These are phyloP conservation scores for Kwoniella europaea DNA, from an alignment of 768 basidiomycete genomes.

Conservation along the genomic window DNA sequence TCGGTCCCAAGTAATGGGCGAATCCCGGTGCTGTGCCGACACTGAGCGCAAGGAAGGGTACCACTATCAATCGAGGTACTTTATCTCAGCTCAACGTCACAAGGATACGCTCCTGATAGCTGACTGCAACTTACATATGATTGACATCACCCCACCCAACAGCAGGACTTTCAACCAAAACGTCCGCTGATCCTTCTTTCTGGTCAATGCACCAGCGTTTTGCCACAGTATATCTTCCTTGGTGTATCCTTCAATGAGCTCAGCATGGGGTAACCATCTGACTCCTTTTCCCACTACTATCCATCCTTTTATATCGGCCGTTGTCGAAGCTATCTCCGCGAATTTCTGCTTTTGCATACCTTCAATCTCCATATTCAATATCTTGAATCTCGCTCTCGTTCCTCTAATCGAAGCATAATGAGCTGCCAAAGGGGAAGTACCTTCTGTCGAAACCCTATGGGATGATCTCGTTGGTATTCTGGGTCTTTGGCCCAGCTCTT, in stretches of 20 bases:
- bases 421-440: slow-evolving; percentile 37
- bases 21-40: slow-evolving; percentile 74
- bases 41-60: slow-evolving; percentile 71
- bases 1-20: slow-evolving; percentile 72
- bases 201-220: slow-evolving; percentile 60
- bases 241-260: slow-evolving; percentile 76
- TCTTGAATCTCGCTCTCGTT: slow-evolving; percentile 73
- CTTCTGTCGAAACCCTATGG: slow-evolving; percentile 59
- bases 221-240: slow-evolving; percentile 85
- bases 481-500: background rate
- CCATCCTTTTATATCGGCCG: slow-evolving; percentile 69
- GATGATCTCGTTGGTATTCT: background rate
- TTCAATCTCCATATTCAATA: slow-evolving; percentile 74
- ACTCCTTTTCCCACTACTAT: slow-evolving; percentile 74
- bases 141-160: slow-evolving; percentile 63
- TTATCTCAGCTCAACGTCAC: slow-evolving; percentile 65
- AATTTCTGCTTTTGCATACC: slow-evolving; percentile 71
- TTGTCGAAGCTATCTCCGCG: slow-evolving; percentile 73
- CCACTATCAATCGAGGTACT: slow-evolving; percentile 62
- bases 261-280: slow-evolving; percentile 67
- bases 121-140: background rate
- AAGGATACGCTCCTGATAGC: background rate
- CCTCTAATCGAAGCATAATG: slow-evolving; percentile 72
- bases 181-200: slow-evolving; percentile 65
- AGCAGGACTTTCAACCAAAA: slow-evolving; percentile 68